Evolutionary conservation across 1,139 yeast genomes (phyloP), one percentile per base, ranked within the genome.

Genomic region (Candida gigantensis): DNA sequence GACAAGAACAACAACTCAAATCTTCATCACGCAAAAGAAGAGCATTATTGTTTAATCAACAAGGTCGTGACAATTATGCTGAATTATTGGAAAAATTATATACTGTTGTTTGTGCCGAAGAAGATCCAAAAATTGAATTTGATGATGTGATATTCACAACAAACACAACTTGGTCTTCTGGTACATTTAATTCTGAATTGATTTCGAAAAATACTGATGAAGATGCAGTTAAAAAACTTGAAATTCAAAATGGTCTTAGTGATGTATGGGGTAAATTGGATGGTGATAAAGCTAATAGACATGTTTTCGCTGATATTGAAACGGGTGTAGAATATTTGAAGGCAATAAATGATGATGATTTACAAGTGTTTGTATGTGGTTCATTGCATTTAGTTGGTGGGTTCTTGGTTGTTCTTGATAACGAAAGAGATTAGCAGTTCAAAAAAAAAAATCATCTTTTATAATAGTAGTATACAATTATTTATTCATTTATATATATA

Each of bases 311-410:
- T 27, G 88, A 81, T 50, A 86, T 94, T 32, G 96, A 92, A 58
- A 76, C 84, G 1, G 81, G 92, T 5, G 77, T 82, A 11, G 71
- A 77, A 27, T 68, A 74, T 46, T 66, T 77, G 37, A 67, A 73
- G 45, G 60, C 59, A 52, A 69, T 62, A 3, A 42, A 45, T 16
- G 47, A 57, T 8, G 53, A 47, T 10, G 36, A 56, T 10, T 64
- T 81, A 14, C 90, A 89, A 47, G 95, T 89, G 1, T 83, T 89
- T 62, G 97, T 89, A 1, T 86, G 95, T 44, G 99, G 99, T 2
- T 90, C 97, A 16, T 68, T 94, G 45, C 96, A 90, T 58, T 68
- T 94, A 38, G 96, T 92, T 8, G 98, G 99, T 13, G 98, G 98
- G 0, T 76, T 92, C 41, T 66, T 92, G 34, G 92, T 89, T 2